Evolutionary conservation across 2,329 filamentous ascomycete species (phyloP).

Genomic region (Helotiales sp.): DNA sequence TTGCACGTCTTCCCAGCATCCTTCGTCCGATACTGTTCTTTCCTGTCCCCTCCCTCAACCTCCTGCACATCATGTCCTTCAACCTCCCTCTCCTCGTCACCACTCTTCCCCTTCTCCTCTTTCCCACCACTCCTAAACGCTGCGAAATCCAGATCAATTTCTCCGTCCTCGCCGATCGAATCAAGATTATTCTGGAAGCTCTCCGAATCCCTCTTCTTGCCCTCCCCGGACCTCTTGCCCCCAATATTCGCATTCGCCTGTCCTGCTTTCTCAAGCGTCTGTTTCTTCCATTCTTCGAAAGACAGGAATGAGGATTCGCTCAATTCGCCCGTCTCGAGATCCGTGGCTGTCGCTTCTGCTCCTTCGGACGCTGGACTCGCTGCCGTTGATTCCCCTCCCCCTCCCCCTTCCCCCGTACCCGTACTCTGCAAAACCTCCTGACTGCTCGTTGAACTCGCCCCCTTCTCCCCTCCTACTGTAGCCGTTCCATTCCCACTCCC

Average conservation of each 20-base stretch:
- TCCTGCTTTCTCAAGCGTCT: constrained; percentile 84
- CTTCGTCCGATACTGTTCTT: constrained; percentile 68
- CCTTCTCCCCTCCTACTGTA: not conserved
- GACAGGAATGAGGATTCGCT: constrained; percentile 83
- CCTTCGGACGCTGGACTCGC: constrained; percentile 17
- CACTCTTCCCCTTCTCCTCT: constrained; percentile 28
- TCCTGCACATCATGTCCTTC: constrained; percentile 34
- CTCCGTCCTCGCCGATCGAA: constrained; percentile 82
- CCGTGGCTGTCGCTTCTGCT: constrained; percentile 18
- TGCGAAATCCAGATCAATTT: constrained; percentile 77
- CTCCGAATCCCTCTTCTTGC: constrained; percentile 56
- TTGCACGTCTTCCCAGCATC: constrained; percentile 98
- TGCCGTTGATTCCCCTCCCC: constrained; percentile 1
- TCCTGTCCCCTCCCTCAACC: constrained; percentile 37
- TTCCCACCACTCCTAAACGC: constrained; percentile 57
- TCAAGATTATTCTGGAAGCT: constrained; percentile 73
- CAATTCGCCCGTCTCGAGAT: constrained; percentile 39
- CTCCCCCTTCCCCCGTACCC: not conserved
- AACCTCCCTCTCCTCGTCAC: constrained; percentile 19
- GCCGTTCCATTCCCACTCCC: not conserved
- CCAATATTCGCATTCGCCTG: constrained; percentile 74
- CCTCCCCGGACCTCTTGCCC: constrained; percentile 53
- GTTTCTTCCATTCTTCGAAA: constrained; percentile 97
- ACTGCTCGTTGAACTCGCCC: not conserved
- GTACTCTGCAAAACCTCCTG: constrained; percentile 4